Evolutionary conservation across 495 filamentous ascomycete species (phyloP), one percentile per base, ranked within the genome.

Genomic region (Penicillium cosmopolitanum): DNA sequence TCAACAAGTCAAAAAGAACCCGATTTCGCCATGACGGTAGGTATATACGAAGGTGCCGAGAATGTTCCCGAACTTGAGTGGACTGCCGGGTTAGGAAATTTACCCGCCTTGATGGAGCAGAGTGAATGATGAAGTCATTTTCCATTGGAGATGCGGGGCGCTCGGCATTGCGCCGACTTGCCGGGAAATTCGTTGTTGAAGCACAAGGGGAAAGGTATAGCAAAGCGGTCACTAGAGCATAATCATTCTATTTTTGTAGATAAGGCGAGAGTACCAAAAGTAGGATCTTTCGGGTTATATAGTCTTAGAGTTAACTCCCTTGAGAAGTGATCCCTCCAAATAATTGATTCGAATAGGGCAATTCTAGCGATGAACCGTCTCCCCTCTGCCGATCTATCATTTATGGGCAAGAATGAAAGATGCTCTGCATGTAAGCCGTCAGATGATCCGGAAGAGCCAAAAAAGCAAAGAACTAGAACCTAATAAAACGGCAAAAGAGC

Each of bases 81-180:
- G 11, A 23, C n/a, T 43, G 21, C 25, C 40, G 16, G 18, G 46
- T 55, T 21, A 43, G 57, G 57, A 42, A 60, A 31, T 19, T 19
- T 55, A 60, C 15, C 57, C 57, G 57, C 43, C 31, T 13, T 13
- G 36, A 48, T 46, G 53, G 53, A 53, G 50, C 12, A 13, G 4
- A 4, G 6, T 42, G 50, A n/a, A 28, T 35, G 43, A 60, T 60
- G 57, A 60, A 46, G 44, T 60, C 51, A 60, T 55, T 0, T 0
- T 46, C 2, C 13, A 23, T 48, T 5, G 13, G 28, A 31, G 28
- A 8, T n/a, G 28, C 16, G 28, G 16, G n/a, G 43, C 43, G 5
- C 46, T 56, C 31, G 44, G 19, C 43, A 50, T 25, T 36, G 15
- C 33, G 18, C 28, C 28, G 28, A 36, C 43, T 19, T 23, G 23